Percentiles rank a stretch among this genome's conserved stretches.
Evolutionary conservation across 768 basidiomycete genomes (phyloP).

Genomic region (Russula vinacea): DNA sequence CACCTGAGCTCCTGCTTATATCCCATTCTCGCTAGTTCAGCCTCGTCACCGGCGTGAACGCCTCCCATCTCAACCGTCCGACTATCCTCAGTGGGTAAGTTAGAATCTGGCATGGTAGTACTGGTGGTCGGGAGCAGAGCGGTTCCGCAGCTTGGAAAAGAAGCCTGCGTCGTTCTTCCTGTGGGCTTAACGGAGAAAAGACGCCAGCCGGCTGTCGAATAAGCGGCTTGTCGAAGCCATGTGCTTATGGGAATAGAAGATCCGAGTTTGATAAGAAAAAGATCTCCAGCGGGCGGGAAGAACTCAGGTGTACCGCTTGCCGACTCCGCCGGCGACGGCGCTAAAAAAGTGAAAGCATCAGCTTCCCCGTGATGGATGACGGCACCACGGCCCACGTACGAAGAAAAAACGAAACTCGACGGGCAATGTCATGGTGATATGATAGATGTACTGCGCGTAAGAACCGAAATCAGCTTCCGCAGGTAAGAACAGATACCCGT

Average conservation of each 20-base stretch:
- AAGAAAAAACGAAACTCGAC: too few relatives aligned
- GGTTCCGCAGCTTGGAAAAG: background rate
- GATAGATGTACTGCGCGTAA: too few relatives aligned
- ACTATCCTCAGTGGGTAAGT: background rate
- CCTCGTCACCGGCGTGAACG: slow-evolving; percentile 46
- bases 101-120: background rate
- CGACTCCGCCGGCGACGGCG: too few relatives aligned
- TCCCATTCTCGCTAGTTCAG: slow-evolving; percentile 64
- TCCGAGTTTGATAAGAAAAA: slow-evolving; percentile 1
- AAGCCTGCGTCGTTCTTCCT: background rate
- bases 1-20: slow-evolving; percentile 69
- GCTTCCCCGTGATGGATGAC: too few relatives aligned
- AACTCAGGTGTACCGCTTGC: too few relatives aligned
- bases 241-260: background rate
- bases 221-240: background rate
- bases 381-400: too few relatives aligned
- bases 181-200: background rate
- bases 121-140: background rate
- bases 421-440: too few relatives aligned
- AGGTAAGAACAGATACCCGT: too few relatives aligned
- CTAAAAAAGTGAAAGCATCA: too few relatives aligned
- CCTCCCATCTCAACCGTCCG: background rate
- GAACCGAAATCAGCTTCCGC: too few relatives aligned
- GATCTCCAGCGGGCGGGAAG: background rate
- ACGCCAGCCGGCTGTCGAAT: background rate